Evolutionary conservation across 2,329 filamentous ascomycete genomes (phyloP).

Genomic region (Coniochaeta sp.): DNA sequence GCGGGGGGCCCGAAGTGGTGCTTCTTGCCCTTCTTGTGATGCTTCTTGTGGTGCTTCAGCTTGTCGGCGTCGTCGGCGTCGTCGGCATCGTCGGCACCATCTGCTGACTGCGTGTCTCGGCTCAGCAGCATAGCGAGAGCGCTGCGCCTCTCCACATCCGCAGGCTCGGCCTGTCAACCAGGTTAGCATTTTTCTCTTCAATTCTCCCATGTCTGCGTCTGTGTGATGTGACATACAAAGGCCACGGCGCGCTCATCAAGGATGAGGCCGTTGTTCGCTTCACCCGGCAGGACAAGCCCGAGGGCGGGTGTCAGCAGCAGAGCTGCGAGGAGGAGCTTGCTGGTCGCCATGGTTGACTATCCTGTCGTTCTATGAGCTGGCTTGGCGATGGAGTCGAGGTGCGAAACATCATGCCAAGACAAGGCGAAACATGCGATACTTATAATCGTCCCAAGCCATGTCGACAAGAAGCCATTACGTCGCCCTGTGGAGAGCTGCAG

Average conservation of each 20-base stretch:
- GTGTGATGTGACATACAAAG: background rate
- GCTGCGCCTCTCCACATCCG: background rate
- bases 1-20: background rate
- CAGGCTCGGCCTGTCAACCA: background rate
- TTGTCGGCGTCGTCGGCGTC: background rate
- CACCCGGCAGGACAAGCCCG: background rate
- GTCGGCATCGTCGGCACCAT: background rate
- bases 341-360: background rate
- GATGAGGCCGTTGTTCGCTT: background rate
- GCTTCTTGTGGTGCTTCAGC: background rate
- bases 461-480: background rate
- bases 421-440: background rate
- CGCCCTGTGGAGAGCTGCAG: background rate
- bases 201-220: background rate
- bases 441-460: background rate
- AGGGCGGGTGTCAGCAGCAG: background rate
- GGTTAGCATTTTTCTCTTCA: background rate
- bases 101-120: background rate
- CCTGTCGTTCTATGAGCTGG: background rate
- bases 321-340: constrained; percentile 1
- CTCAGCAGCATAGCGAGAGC: background rate
- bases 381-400: background rate
- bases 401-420: background rate
- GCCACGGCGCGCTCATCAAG: background rate
- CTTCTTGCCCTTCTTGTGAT: background rate